Evolutionary conservation across 2,329 filamentous ascomycete genomes (phyloP), one percentile per base, ranked within the genome.

Genomic region (Aspergillus novofumigatus): DNA sequence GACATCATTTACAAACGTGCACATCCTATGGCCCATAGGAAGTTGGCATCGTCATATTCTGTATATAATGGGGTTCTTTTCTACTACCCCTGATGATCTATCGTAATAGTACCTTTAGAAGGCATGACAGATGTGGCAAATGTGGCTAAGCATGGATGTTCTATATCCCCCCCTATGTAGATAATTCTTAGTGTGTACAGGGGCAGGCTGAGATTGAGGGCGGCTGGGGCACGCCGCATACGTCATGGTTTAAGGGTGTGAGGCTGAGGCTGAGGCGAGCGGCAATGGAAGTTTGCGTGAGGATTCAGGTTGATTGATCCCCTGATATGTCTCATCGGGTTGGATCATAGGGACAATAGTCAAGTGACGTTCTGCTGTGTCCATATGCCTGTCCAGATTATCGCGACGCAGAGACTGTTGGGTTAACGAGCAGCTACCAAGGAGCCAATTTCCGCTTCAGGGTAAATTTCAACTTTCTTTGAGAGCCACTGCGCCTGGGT

Each of bases 381-480:
- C 6, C 14, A n/a, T 38, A 14, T n/a, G 29, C 29, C 4, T 32
- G 14, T 38, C 32, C 14, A 17, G 7, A 6, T 17, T 17, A 4
- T 29, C 28, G 28, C 32, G 32, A 17, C 6, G 32, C 5, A 38
- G 17, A 38, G 5, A 17, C 32, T 14, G 11, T 38, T 38, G 32
- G 6, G 2, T 17, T 17, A 17, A 14, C 25, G 8, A 10, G n/a
- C 5, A 4, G 11, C 23, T 14, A 49, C 11, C 17, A 14, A 11
- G 47, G 28, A 6, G 7, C 26, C 21, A 49, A 49, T 20, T 49
- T 38, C 5, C 14, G 32, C 32, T 38, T 38, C 32, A 17, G 32
- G 6, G 3, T 47, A 23, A 61, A 59, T 62, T 65, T 60, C 59
- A 61, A 62, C 54, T 60, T 65, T 63, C 60, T 64, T 45, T 65